phyloP scores from a whole-genome alignment of 73 alveolate genomes.

The Diophrys appendiculata region DNA sequence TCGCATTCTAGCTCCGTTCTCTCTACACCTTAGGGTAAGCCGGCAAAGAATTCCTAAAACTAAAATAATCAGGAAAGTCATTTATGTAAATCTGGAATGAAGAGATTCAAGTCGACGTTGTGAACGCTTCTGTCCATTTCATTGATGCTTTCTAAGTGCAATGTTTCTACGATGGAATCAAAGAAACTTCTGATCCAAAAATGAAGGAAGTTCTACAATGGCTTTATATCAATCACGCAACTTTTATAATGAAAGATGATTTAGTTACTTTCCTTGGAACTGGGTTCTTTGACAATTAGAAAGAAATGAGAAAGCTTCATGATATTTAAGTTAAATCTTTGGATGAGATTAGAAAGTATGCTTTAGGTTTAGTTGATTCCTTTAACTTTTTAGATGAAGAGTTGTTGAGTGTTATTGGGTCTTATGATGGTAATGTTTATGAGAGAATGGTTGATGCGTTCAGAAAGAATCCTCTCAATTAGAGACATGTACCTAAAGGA shows the following conservation, averaged over 20 bases:
- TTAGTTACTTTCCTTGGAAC: not conserved
- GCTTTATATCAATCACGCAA: constrained; percentile 8
- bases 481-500: constrained; percentile 33
- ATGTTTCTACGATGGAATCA: not conserved
- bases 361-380: constrained; percentile 36
- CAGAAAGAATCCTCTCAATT: constrained; percentile 57
- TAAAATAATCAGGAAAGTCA: not conserved
- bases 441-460: constrained; percentile 26
- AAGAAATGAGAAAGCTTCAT: not conserved
- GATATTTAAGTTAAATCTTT: not conserved
- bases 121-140: constrained; percentile 11
- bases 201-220: not conserved
- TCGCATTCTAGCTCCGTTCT: constrained; percentile 4
- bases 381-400: constrained; percentile 49
- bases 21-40: constrained; percentile 2
- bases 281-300: constrained; percentile 2
- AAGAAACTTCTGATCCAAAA: not conserved
- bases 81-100: constrained; percentile 13
- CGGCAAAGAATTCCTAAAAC: constrained; percentile 4
- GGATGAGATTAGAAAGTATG: constrained; percentile 8
- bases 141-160: constrained; percentile 11
- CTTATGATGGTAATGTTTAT: constrained; percentile 22
- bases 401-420: constrained; percentile 33
- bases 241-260: not conserved
- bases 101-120: constrained; percentile 7